Percentiles rank a stretch among this genome's conserved stretches.
These are phyloP conservation scores for Agapanthus africanus DNA, from an alignment of 106 monocot species.

Conservation along the genomic window DNA sequence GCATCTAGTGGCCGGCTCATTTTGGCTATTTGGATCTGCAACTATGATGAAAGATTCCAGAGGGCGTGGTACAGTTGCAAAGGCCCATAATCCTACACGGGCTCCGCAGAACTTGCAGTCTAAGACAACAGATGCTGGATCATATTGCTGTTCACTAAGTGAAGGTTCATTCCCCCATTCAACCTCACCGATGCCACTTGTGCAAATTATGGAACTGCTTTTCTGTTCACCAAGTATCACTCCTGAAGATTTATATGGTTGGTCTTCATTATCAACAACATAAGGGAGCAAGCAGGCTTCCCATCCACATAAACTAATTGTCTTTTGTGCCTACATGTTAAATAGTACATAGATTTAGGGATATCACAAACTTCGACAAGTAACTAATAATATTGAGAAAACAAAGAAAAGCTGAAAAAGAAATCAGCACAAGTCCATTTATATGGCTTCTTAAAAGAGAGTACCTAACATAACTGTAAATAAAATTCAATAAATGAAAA, in stretches of 20 bases:
- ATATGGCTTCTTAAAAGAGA: neutral
- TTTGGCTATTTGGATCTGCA: slow-evolving; percentile 27
- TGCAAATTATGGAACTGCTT: slow-evolving; percentile 13
- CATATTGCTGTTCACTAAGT: slow-evolving; percentile 34
- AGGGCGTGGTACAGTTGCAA: slow-evolving; percentile 44
- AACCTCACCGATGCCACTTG: slow-evolving; percentile 8
- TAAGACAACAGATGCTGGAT: slow-evolving; percentile 66
- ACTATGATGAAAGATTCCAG: slow-evolving; percentile 57
- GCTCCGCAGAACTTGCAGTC: slow-evolving; percentile 90
- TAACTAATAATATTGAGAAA: neutral
- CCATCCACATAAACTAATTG: slow-evolving; percentile 93
- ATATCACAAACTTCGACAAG: neutral
- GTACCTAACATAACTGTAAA: neutral
- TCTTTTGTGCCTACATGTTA: slow-evolving; percentile 58
- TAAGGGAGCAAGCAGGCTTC: slow-evolving; percentile 84
- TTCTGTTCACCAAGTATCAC: slow-evolving; percentile 15
- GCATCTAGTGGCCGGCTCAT: slow-evolving; percentile 6
- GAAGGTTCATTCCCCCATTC: slow-evolving; percentile 1
- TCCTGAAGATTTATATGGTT: slow-evolving; percentile 18
- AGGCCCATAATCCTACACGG: slow-evolving; percentile 83
- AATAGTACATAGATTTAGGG: neutral
- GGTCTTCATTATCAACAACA: slow-evolving; percentile 46
- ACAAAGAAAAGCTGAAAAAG: neutral
- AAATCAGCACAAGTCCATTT: neutral
- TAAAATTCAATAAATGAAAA: neutral